A percentile compares a stretch with the other conserved stretches of the same genome.
Evolutionary conservation across 148 eudicot genomes (phyloP).

Genomic region (Nyssa sinensis): DNA sequence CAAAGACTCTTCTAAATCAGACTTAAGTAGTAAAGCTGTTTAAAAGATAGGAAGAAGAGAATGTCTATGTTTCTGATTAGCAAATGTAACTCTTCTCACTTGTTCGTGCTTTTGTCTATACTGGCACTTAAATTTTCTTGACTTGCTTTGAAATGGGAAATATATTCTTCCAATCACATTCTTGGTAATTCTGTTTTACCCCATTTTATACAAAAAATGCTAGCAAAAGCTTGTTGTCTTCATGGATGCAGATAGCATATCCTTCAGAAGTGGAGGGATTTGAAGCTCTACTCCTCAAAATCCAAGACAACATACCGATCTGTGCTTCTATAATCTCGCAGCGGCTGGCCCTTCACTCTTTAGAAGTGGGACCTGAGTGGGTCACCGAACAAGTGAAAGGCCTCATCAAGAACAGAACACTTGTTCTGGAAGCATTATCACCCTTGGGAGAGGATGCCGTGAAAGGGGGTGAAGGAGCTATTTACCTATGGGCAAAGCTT

Average conservation of each 20-base stretch:
- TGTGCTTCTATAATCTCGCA: slow-evolving; percentile 90
- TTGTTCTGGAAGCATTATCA: slow-evolving; percentile 63
- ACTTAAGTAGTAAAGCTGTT: too few species aligned
- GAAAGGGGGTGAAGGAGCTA: slow-evolving; percentile 97
- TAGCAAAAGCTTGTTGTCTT: not conserved
- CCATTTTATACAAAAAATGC: not conserved
- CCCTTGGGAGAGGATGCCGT: slow-evolving; percentile 67
- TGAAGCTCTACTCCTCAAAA: slow-evolving; percentile 64
- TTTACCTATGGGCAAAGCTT: slow-evolving; percentile 91
- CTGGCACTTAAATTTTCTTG: too few species aligned
- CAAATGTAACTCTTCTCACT: too few species aligned
- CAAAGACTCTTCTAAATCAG: too few species aligned
- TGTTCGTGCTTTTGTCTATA: too few species aligned
- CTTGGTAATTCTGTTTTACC: not conserved
- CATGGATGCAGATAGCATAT: slow-evolving; percentile 71
- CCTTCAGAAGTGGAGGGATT: slow-evolving; percentile 75
- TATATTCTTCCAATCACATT: too few species aligned
- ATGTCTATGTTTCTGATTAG: too few species aligned
- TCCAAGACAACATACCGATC: slow-evolving; percentile 94
- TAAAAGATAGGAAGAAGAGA: too few species aligned
- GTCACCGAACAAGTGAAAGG: slow-evolving; percentile 69
- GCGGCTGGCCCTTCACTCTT: slow-evolving; percentile 65
- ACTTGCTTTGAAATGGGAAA: too few species aligned
- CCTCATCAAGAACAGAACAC: slow-evolving; percentile 57
- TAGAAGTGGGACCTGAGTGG: slow-evolving; percentile 82